A percentile compares a stretch with the other conserved stretches of the same genome.
These are phyloP conservation scores for Cytospora piceicola DNA, from an alignment of 2,329 filamentous ascomycete species.

Conservation along the genomic window DNA sequence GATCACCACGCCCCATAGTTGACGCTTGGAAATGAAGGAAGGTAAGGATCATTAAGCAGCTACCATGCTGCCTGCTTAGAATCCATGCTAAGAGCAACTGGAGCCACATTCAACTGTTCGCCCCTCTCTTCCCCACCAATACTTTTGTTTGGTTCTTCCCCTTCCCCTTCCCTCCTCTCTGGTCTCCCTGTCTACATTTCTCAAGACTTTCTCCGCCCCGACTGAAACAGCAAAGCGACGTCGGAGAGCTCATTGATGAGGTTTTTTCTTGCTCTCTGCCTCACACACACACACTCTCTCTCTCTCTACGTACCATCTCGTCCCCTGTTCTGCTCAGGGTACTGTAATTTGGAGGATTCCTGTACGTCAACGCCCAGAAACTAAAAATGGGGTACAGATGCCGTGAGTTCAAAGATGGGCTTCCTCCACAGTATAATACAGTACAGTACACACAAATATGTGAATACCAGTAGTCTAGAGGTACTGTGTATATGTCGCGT, in stretches of 20 bases:
- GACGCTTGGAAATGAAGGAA: slow-evolving; percentile 10
- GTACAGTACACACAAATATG: too few species aligned
- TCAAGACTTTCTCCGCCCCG: slow-evolving; percentile 20
- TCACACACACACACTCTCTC: neutral
- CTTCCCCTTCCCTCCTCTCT: slow-evolving; percentile 5
- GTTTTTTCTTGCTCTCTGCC: slow-evolving; percentile 17
- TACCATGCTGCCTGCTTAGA: neutral
- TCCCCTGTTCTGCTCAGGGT: slow-evolving; percentile 10
- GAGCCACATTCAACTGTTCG: neutral
- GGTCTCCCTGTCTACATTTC: slow-evolving; percentile 7
- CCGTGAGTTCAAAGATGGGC: slow-evolving; percentile 9
- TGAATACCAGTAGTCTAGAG: too few species aligned
- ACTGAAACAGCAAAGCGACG: slow-evolving; percentile 27
- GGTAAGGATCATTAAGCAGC: slow-evolving; percentile 20
- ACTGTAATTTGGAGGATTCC: neutral
- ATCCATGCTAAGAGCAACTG: slow-evolving; percentile 11
- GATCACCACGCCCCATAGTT: slow-evolving; percentile 30
- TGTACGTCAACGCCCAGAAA: slow-evolving; percentile 1
- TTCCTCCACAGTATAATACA: too few species aligned
- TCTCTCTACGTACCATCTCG: too few species aligned
- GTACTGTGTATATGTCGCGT: neutral
- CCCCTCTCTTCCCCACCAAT: slow-evolving; percentile 13
- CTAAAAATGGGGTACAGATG: slow-evolving; percentile 4
- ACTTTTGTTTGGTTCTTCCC: neutral
- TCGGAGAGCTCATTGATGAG: slow-evolving; percentile 24